Base-by-base conservation (phyloP, 1,284 basidiomycete species). In the Microbotryum saponariae region DNA sequence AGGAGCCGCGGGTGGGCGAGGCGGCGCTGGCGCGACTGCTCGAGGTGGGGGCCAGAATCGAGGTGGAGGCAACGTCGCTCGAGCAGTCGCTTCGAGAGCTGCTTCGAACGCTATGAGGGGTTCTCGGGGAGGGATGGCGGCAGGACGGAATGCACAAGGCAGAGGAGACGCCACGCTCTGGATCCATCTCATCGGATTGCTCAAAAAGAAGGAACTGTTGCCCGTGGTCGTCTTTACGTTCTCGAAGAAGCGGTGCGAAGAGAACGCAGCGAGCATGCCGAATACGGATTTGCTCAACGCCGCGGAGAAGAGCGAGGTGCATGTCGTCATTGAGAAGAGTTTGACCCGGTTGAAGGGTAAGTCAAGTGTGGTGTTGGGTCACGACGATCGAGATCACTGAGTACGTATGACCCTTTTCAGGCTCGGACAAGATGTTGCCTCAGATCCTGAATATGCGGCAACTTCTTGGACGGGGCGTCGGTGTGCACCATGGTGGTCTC, bases 191-290 rank as follows among this genome's bases (percentile, higher is more conserved):
- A 81, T 98, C 33, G 87, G 86, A 7, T 81, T 90, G 71, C 80
- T 99, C 57, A 84, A 86, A 72, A 97, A 97, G 78, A 85, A 87
- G 65, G 78, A 81, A 27, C 81, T 98, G 2, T 80, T 99, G 1
- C 96, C 96, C 1, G 91, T 93, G 9, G 96, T 99, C 51, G 85
- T 96, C 33, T 99, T 99, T 76, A 96, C 94, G 1, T 88, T 99
- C 71, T 96, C 91, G 51, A 99, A 99, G 80, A 92, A 91, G 75
- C 81, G 85, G 57, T 99, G 96, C 73, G 94, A 98, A 77, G 96
- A 97, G 76, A 91, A 98, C 73, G 94, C 96, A 2, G 81, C 81
- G 14, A 94, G 89, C 14, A 78, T 98, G 66, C 88, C 86, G 1
- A 94, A 93, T 73, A 82, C 85, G 47, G 92, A 98, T 76, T 79